Conservation (phyloP, 257 asterid genomes). For the Jaltomata sinuosa region DNA sequence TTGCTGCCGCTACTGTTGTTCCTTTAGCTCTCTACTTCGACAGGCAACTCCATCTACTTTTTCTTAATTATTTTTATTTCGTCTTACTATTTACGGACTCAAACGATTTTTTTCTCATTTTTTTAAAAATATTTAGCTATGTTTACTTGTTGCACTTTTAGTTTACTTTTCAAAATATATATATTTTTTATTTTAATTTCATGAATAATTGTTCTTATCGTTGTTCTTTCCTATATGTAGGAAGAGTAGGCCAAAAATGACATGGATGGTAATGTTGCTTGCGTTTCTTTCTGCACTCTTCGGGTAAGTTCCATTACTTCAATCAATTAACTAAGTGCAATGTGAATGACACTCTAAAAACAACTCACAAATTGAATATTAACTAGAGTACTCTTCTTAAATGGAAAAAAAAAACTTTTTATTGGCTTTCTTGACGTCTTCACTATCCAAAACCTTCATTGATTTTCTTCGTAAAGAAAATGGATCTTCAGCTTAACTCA, state of each 20-base stretch:
- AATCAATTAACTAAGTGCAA: background rate
- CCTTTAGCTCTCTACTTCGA: conserved; percentile 63
- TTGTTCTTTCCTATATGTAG: conserved; percentile 11
- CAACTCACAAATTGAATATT: background rate
- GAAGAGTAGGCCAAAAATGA: conserved; percentile 37
- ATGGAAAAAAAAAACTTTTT: background rate
- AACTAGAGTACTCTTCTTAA: background rate
- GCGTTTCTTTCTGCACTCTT: conserved; percentile 33
- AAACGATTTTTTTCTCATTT: background rate
- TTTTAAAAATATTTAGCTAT: no score
- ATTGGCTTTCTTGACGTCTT: background rate
- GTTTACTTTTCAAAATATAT: no score
- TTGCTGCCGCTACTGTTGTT: conserved; percentile 38
- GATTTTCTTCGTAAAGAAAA: no score
- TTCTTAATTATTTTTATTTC: no score
- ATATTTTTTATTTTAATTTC: no score
- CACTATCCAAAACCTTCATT: background rate
- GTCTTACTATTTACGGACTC: background rate
- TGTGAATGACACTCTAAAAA: background rate
- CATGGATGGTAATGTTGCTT: conserved; percentile 36
- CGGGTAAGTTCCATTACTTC: conserved; percentile 21
- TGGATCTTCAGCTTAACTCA: no score
- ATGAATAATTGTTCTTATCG: background rate
- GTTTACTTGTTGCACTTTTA: no score
- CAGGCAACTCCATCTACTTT: conserved; percentile 17